These are phyloP conservation scores for Salix exigua DNA, from an alignment of 345 rosid species.

Conservation along the genomic window DNA sequence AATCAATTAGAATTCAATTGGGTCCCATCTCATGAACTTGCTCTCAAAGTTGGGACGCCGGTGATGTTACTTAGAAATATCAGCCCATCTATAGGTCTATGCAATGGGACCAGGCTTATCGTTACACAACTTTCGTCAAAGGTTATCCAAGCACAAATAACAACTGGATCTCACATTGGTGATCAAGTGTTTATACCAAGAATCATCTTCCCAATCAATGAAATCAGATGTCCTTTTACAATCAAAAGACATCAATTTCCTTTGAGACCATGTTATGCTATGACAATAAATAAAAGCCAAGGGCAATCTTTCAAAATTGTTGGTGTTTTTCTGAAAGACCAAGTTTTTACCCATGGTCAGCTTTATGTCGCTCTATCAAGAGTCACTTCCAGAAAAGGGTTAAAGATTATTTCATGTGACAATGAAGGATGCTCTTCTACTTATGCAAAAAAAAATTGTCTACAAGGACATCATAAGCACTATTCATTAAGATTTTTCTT, in stretches of 20 bases:
- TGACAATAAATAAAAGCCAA: not conserved
- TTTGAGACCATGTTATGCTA: not conserved
- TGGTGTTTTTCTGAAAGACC: not conserved
- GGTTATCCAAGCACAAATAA: not conserved
- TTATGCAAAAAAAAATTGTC: not conserved
- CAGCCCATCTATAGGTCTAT: not conserved
- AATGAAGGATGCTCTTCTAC: not conserved
- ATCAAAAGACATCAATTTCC: not conserved
- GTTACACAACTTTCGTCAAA: not conserved
- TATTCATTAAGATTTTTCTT: too few species aligned
- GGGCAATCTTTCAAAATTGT: not conserved
- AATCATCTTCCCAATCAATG: not conserved
- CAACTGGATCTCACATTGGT: not conserved
- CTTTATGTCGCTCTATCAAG: not conserved
- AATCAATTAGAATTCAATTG: not conserved
- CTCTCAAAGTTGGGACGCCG: constrained; percentile 1
- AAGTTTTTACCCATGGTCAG: not conserved
- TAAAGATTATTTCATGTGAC: not conserved
- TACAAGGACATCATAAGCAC: not conserved
- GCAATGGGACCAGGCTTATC: constrained; percentile 6
- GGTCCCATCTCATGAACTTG: not conserved
- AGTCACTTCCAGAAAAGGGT: not conserved
- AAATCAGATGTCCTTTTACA: not conserved
- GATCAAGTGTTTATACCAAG: not conserved
- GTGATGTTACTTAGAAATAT: constrained; percentile 9